Conservation (phyloP, 2,329 filamentous ascomycete genomes). For the Fonsecaea pedrosoi region DNA sequence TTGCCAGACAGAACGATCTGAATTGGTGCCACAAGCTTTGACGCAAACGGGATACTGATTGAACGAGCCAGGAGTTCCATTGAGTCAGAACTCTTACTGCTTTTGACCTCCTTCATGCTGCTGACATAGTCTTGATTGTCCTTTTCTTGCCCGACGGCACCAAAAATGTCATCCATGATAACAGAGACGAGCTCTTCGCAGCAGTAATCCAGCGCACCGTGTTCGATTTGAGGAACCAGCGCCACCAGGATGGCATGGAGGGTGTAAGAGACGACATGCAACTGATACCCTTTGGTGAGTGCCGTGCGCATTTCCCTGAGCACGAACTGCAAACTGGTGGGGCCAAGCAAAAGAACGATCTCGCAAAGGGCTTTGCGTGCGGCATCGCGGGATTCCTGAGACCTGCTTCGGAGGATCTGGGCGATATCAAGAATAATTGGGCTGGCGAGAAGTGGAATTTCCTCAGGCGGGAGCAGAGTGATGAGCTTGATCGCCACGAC, state of each 20-base stretch:
- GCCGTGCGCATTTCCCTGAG: constrained; percentile 86
- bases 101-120: constrained; percentile 97
- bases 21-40: constrained; percentile 77
- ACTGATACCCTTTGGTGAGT: constrained; percentile 83
- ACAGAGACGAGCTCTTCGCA: constrained; percentile 77
- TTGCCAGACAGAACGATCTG: constrained; percentile 81
- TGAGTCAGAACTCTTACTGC: constrained; percentile 96
- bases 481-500: constrained; percentile 88
- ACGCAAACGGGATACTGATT: constrained; percentile 75
- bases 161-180: constrained; percentile 98
- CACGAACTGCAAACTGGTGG: constrained; percentile 88
- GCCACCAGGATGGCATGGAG: constrained; percentile 88
- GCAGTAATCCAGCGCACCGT: constrained; percentile 90
- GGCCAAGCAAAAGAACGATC: constrained; percentile 79
- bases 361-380: constrained; percentile 86
- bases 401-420: constrained; percentile 87
- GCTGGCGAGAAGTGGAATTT: constrained; percentile 77
- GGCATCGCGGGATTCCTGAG: constrained; percentile 88
- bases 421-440: constrained; percentile 89
- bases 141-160: constrained; percentile 89
- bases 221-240: constrained; percentile 72
- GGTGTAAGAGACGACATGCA: constrained; percentile 94
- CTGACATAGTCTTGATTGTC: constrained; percentile 94
- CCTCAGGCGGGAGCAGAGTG: constrained; percentile 74
- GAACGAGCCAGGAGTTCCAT: constrained; percentile 91